Base-by-base conservation (phyloP, 2,329 filamentous ascomycete species). In the Chaetomium sp. region DNA sequence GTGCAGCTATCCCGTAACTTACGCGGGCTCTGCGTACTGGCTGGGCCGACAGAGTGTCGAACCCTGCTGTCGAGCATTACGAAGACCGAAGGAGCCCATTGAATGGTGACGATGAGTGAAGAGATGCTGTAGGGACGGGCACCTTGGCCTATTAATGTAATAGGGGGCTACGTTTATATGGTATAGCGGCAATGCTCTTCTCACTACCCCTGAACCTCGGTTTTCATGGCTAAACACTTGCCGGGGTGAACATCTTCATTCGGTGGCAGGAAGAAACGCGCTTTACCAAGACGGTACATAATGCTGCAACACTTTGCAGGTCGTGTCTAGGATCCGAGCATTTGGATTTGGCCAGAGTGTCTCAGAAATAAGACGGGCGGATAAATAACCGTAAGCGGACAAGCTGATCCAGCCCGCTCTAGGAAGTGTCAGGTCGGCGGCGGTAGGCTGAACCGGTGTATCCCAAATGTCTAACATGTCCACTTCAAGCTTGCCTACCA, bases 1-100 rank as follows among this genome's bases (percentile, higher is more conserved):
- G 75, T 70, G 65, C 77, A 79, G 63, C 75, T 78, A 53, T 77
- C 74, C 33, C 77, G 74, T 31, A 77, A 64, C 60, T 75, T 76
- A 42, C 71, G 55, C 13, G 50, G 50, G 19, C 29, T 42, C n/a
- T 35, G 27, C n/a, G 45, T 21, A 50, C 29, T 57, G 50, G 29
- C 27, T 16, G 21, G 62, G 57, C 50, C 29, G 42, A 25, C 31
- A 9, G 57, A 31, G 2, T 29, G 53, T 38, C 42, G 57, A 16
- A 31, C 23, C 9, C 29, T 9, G 21, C 13, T 57, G 45, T 55
- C 21, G 35, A 60, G 50, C 62, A 64, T 64, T 5, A n/a, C 38
- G 38, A 42, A n/a, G 16, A n/a, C 10, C n/a, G 9, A 29, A 53
- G 7, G 45, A 23, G 45, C 45, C 19, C n/a, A 47, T 47, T 21